A percentile compares a stretch with the other conserved stretches of the same genome.
Evolutionary conservation across 1,139 yeast species (phyloP).

Genomic region (Yamadazyma mexicana): DNA sequence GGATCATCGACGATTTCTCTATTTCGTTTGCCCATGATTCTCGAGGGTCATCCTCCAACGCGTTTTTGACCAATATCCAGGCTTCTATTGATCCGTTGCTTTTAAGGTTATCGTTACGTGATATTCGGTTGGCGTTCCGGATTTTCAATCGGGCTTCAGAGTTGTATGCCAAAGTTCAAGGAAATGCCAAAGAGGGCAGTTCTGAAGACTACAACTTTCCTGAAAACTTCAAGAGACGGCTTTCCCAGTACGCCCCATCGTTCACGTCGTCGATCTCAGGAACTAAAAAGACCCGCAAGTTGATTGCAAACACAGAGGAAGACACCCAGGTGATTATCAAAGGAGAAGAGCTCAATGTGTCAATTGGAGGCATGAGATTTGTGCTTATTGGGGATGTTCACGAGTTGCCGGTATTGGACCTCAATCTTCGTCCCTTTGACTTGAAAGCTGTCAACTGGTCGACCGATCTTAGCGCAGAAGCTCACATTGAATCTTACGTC

Average conservation of each 20-base stretch:
- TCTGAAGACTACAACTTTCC: slow-evolving; percentile 44
- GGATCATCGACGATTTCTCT: slow-evolving; percentile 89
- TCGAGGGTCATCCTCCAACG: slow-evolving; percentile 59
- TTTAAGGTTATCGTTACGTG: slow-evolving; percentile 80
- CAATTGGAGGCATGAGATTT: slow-evolving; percentile 78
- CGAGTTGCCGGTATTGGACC: slow-evolving; percentile 87
- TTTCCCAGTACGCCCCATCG: slow-evolving; percentile 70
- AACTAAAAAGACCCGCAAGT: slow-evolving; percentile 6
- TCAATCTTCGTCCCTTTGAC: slow-evolving; percentile 74
- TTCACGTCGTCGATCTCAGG: slow-evolving; percentile 45
- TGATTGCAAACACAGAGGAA: slow-evolving; percentile 19
- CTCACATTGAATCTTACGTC: slow-evolving; percentile 65
- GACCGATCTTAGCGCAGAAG: slow-evolving; percentile 73
- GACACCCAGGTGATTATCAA: slow-evolving; percentile 40
- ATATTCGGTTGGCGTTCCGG: slow-evolving; percentile 74
- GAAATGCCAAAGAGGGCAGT: slow-evolving; percentile 16
- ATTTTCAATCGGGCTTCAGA: slow-evolving; percentile 74
- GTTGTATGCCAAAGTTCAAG: slow-evolving; percentile 40
- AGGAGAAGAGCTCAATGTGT: slow-evolving; percentile 72
- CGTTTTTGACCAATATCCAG: slow-evolving; percentile 62
- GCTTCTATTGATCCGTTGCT: slow-evolving; percentile 79
- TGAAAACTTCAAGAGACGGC: slow-evolving; percentile 58
- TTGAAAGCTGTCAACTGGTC: slow-evolving; percentile 85
- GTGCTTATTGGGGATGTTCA: slow-evolving; percentile 92
- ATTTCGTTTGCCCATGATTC: slow-evolving; percentile 72